Percentiles rank a stretch among this genome's conserved stretches.
phyloP scores from a whole-genome alignment of 495 filamentous ascomycete genomes.

The Xylona heveae region DNA sequence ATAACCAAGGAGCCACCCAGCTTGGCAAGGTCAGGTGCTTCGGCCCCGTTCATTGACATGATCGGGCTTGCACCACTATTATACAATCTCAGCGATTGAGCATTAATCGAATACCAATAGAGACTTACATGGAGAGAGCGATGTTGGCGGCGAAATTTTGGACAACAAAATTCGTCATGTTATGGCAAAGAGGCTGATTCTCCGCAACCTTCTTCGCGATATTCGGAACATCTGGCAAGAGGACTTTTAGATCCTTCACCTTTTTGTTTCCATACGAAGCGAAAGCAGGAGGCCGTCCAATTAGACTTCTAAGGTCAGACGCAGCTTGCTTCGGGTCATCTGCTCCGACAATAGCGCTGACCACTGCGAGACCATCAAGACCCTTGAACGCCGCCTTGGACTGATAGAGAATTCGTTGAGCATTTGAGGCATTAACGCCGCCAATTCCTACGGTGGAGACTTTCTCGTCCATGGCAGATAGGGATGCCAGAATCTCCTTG shows the following conservation, averaged over 20 bases:
- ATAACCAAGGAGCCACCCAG: conserved; percentile 54
- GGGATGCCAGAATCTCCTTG: conserved; percentile 38
- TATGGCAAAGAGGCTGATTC: conserved; percentile 62
- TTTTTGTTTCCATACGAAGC: conserved; percentile 11
- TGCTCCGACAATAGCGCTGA: conserved; percentile 71
- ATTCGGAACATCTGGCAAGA: conserved; percentile 25
- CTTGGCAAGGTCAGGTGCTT: conserved; percentile 55
- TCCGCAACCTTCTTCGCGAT: conserved; percentile 36
- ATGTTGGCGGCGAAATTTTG: conserved; percentile 89
- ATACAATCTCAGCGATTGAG: conserved; percentile 1
- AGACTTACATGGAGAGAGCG: conserved; percentile 41
- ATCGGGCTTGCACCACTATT: conserved; percentile 64
- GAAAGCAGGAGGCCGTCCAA: conserved; percentile 27
- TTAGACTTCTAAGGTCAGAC: conserved; percentile 26
- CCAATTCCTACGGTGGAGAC: conserved; percentile 64
- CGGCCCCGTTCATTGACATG: conserved; percentile 73
- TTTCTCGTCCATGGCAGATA: conserved; percentile 20
- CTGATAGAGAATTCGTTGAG: conserved; percentile 51
- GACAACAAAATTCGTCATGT: conserved; percentile 91
- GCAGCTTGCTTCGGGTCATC: conserved; percentile 39
- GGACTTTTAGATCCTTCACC: conserved; percentile 13
- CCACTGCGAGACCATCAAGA: conserved; percentile 67
- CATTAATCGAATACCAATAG: neutral
- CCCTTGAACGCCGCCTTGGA: conserved; percentile 25
- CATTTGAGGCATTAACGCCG: conserved; percentile 63